These are phyloP conservation scores for Mucor circinelloides DNA, from an alignment of 371 early-diverging fungal genomes.

Conservation along the genomic window DNA sequence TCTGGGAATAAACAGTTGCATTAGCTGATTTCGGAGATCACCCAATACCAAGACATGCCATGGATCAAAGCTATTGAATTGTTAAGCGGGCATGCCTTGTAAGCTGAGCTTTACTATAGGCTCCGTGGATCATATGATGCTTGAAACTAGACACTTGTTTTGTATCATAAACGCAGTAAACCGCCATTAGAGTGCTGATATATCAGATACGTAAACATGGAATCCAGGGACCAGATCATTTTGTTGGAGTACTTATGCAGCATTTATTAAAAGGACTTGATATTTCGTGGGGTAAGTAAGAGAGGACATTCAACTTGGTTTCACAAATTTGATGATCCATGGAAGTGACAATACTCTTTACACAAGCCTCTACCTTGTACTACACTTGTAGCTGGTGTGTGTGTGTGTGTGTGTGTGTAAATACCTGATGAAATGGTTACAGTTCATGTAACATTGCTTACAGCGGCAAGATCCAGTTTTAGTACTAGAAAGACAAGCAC, in stretches of 20 bases:
- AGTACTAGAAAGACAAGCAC: too few relatives aligned
- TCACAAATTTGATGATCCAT: not conserved
- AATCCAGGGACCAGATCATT: not conserved
- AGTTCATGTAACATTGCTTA: too few relatives aligned
- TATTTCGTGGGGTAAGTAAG: not conserved
- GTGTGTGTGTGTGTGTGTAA: too few relatives aligned
- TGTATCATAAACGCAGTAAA: too few relatives aligned
- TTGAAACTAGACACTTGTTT: too few relatives aligned
- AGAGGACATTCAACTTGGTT: not conserved
- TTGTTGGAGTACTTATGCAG: not conserved
- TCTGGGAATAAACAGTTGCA: not conserved
- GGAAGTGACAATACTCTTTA: not conserved
- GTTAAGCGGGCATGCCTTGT: too few relatives aligned
- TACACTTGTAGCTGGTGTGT: too few relatives aligned
- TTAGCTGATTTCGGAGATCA: not conserved
- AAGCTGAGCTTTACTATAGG: not conserved
- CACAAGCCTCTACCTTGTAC: too few relatives aligned
- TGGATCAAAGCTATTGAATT: not conserved
- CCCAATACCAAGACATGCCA: not conserved
- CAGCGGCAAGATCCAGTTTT: too few relatives aligned
- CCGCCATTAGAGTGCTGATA: not conserved
- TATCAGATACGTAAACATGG: not conserved
- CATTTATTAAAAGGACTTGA: not conserved
- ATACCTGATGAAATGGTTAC: too few relatives aligned
- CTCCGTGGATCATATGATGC: not conserved